Conservation (phyloP, 805 yeast genomes). For the Candida odintsovae region DNA sequence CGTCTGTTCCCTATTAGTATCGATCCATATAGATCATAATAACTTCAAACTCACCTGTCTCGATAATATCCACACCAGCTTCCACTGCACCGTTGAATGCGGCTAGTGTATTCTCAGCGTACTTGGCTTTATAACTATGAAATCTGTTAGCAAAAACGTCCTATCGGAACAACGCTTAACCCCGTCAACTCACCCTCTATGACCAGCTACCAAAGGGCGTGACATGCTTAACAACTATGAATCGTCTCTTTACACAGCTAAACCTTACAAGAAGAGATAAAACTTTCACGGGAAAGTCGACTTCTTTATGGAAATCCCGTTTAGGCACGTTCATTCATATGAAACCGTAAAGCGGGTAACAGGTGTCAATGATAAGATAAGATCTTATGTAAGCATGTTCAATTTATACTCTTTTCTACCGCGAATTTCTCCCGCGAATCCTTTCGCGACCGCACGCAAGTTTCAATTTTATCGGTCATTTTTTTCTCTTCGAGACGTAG, state of each 20-base stretch:
- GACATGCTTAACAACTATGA: background rate
- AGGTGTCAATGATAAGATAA: background rate
- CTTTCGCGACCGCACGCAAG: background rate
- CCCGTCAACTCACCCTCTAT: slow-evolving; percentile 7
- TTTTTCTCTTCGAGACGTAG: background rate
- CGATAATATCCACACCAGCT: slow-evolving; percentile 39
- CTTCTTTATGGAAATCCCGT: background rate
- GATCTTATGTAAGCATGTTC: background rate
- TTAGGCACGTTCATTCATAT: background rate
- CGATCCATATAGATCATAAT: background rate
- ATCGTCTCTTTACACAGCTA: too few relatives aligned
- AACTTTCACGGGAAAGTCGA: background rate
- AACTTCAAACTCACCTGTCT: slow-evolving; percentile 23
- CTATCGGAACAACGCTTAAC: slow-evolving; percentile 4
- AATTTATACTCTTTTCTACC: too few relatives aligned
- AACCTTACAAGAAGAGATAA: background rate
- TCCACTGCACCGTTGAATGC: slow-evolving; percentile 44
- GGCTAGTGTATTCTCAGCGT: slow-evolving; percentile 40
- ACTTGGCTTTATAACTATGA: slow-evolving; percentile 26
- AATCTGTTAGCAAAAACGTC: background rate
- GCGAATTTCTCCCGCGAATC: background rate
- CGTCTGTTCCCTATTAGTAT: slow-evolving; percentile 26
- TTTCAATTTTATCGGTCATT: background rate
- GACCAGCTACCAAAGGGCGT: slow-evolving; percentile 2
- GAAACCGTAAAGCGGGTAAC: background rate